Base-by-base conservation (phyloP, 2,329 filamentous ascomycete genomes). In the Claviceps cyperi region DNA sequence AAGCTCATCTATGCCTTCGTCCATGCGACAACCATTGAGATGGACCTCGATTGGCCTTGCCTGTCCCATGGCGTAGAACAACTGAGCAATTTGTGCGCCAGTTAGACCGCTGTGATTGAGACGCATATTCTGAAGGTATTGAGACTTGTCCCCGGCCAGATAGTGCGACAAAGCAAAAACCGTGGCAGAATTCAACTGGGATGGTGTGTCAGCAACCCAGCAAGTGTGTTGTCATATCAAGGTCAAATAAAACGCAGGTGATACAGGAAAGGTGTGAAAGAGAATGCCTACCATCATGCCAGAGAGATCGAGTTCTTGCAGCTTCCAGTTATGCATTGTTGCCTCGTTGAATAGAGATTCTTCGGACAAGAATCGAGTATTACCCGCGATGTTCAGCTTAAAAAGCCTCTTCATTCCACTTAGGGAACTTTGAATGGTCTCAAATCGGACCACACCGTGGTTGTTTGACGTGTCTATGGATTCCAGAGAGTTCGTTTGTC, bases 221-320 rank as follows among this genome's bases (percentile, higher is more conserved):
- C 1, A n/a, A 8, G 52, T 58, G 52, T 22, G 21, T 17, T 7
- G 1, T 17, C 21, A 38, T 36, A 13, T 14, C 28, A 11, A 38
- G 14, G 13, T 19, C 17, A 32, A 50, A 5, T 15, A 11, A 11
- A 35, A 35, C 36, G 5, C 24, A 37, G 3, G 14, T 2, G 14
- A 43, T 22, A 6, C 9, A 9, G 28, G 28, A 9, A 32, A 32
- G 3, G 9, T 11, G 28, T 32, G 28, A 47, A 14, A 28, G 14
- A 5, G 32, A 36, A 46, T 40, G 54, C 52, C 22, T 60, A 76
- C 72, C 64, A 71, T 71, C 60, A 75, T 77, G 5, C 72, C 70
- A 2, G 76, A 78, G 28, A 80, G 61, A 53, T 79, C 70, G 15
- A 80, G 61, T 51, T 76, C 73, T 56, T 77, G 71, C 22, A 80